Percentiles rank a stretch among this genome's conserved stretches.
Evolutionary conservation across 139 green algal genomes (phyloP).

Genomic region (Auxenochlorella pyrenoidosa): DNA sequence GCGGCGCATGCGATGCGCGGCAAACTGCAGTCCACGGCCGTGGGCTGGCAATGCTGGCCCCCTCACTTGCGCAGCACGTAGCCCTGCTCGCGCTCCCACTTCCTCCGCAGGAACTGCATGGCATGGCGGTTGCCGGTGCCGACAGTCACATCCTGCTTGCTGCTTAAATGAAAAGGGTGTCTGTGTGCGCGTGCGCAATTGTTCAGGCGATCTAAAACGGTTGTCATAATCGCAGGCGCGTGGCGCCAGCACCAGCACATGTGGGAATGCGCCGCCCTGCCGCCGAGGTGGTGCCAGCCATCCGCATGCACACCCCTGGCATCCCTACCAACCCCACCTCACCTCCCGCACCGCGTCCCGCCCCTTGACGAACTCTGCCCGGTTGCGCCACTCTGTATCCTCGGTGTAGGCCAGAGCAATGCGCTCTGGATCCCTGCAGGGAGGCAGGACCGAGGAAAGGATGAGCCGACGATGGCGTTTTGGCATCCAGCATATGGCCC

Average conservation of each 20-base stretch:
- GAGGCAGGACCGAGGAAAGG: not conserved
- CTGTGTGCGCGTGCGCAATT: no score
- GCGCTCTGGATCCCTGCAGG: conserved; percentile 45
- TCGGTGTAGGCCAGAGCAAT: conserved; percentile 63
- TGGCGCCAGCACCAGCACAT: no score
- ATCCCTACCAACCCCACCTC: not conserved
- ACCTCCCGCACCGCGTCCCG: conserved; percentile 49
- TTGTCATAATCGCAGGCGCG: no score
- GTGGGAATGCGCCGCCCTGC: no score
- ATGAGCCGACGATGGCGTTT: not conserved
- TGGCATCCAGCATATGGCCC: not conserved
- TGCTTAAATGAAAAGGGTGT: no score
- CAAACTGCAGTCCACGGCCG: no score
- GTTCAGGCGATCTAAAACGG: no score
- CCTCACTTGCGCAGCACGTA: conserved; percentile 62
- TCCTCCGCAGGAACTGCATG: conserved; percentile 62
- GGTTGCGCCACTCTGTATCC: conserved; percentile 71
- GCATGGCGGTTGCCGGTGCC: not conserved
- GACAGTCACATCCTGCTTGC: no score
- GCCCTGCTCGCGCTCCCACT: conserved; percentile 67
- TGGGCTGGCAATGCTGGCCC: no score
- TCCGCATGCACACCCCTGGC: no score
- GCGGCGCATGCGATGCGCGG: no score
- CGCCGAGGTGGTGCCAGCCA: no score
- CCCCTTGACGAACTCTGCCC: conserved; percentile 64